Evolutionary conservation across 352 stramenopile species (phyloP), one percentile per base, ranked within the genome.

Genomic region (Vaucheria bursata): DNA sequence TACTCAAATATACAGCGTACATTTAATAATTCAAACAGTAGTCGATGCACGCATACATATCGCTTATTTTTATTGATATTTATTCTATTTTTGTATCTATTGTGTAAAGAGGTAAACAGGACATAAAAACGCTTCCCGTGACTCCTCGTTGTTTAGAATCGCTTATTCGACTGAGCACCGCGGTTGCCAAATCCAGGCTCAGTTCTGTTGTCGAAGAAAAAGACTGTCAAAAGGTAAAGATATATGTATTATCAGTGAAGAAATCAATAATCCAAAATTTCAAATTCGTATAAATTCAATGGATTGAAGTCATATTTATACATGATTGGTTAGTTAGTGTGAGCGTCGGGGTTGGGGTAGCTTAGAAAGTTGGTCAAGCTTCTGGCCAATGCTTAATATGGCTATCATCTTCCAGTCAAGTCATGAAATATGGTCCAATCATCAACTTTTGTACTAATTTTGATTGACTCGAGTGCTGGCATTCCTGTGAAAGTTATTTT

Each of bases 141-240:
- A 99, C 97, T 8, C 95, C 95, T 6, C 95, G 97, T 91, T 96
- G 90, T 82, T 85, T 99, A 59, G 97, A 99, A 85, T 99, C 96
- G 34, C 88, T 99, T n/a, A 99, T 99, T 88, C 95, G 97, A 86
- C 83, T 99, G 12, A 90, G 94, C 1, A 98, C 92, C 36, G 97
- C 97, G 12, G 95, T 99, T 79, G 96, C 97, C 1, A 99, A 99
- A 85, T 86, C 91, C 29, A 90, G 94, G 0, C 83, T 97, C 6
- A 81, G 77, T 65, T 37, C 74, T 25, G 76, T 68, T 38, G 72
- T 83, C 3, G 78, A 83, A 50, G 78, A 83, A 67, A 66, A 59
- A 32, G 78, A 83, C 65, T 72, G 65, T 40, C 65, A 72, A 40
- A 72, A 72, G 65, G 65, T 72, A 40, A 50, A 4, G 4, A 40